Base-by-base conservation (phyloP, 129 eudicot genomes). In the Artemisia tridentata region DNA sequence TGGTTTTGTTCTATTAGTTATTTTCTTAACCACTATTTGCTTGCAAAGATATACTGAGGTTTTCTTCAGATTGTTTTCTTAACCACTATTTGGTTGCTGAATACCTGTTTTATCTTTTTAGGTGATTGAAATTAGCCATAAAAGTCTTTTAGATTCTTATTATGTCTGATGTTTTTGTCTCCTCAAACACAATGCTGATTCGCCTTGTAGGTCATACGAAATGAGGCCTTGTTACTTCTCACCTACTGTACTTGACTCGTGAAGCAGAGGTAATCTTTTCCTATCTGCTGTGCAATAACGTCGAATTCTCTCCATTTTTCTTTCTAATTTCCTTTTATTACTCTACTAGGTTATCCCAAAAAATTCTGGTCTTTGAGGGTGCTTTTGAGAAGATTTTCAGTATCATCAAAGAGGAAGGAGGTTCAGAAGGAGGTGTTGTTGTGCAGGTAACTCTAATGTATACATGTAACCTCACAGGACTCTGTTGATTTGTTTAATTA, bases 341-440 rank as follows among this genome's bases (percentile, higher is more conserved):
- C 34, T 7, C 15, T 54, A 15, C 55, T 75, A 88, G 95, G 95
- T 85, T 78, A 85, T 88, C 25, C 55, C 95, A 27, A 88, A 85
- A 88, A 88, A 80, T 88, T 65, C 77, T 88, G 68, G 95, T 88
- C 64, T 85, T 88, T 79, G 95, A 88, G 83, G 88, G 91, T 66
- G 95, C 91, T 78, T 88, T 88, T 75, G 88, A 88, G 75, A 88
- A 88, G 86, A 82, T 88, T 11, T 85, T 88, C 67, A 80, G 88
- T 74, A 83, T 88, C 50, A 83, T 88, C 23, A 85, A 75, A 76
- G 95, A 88, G 72, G 91, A 88, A 79, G 95, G 95, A 56, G 95
- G 91, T 43, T 85, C 91, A 59, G 95, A 88, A 51, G 95, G 95
- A 11, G 95, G 95, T 13, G 91, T 88, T 38, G 91, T 85, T 72